A percentile compares a stretch with the other conserved stretches of the same genome.
phyloP scores from a whole-genome alignment of 2,329 filamentous ascomycete genomes.

The Sporothrix schenckii region DNA sequence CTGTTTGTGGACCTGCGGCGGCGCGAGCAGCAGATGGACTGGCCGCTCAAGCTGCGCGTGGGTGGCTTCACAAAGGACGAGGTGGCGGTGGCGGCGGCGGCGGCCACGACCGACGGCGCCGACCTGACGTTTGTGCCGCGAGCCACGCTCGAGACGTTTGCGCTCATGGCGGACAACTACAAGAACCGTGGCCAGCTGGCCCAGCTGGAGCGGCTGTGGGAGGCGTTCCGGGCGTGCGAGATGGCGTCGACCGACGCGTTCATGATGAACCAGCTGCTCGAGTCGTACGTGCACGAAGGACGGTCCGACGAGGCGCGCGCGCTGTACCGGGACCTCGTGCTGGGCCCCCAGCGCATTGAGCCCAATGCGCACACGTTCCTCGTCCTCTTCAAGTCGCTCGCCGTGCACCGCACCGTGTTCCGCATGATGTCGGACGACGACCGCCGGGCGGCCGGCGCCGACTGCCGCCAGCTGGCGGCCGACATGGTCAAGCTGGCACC shows the following conservation, averaged over 20 bases:
- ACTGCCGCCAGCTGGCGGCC: slow-evolving; percentile 39
- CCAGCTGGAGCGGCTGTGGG: slow-evolving; percentile 63
- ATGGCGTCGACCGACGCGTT: slow-evolving; percentile 68
- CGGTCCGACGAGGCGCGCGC: slow-evolving; percentile 57
- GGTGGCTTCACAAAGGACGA: slow-evolving; percentile 1
- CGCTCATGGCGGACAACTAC: slow-evolving; percentile 73
- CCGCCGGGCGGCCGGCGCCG: slow-evolving; percentile 35
- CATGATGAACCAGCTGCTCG: slow-evolving; percentile 78
- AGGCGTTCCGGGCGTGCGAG: slow-evolving; percentile 63
- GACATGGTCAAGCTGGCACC: slow-evolving; percentile 41
- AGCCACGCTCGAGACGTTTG: slow-evolving; percentile 78
- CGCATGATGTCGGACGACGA: slow-evolving; percentile 19
- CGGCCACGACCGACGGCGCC: slow-evolving; percentile 29
- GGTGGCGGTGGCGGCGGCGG: background rate
- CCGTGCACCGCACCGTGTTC: slow-evolving; percentile 52
- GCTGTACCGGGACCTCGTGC: slow-evolving; percentile 60
- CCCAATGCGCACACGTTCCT: slow-evolving; percentile 72
- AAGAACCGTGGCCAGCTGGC: slow-evolving; percentile 61
- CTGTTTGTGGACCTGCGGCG: slow-evolving; percentile 60
- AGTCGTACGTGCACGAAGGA: slow-evolving; percentile 64
- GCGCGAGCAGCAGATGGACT: slow-evolving; percentile 39
- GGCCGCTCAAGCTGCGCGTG: slow-evolving; percentile 40
- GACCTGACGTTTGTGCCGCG: slow-evolving; percentile 50
- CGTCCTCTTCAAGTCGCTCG: slow-evolving; percentile 65
- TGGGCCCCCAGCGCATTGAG: slow-evolving; percentile 46